Conservation (phyloP, 257 asterid genomes). For the Hygrophila difformis region DNA sequence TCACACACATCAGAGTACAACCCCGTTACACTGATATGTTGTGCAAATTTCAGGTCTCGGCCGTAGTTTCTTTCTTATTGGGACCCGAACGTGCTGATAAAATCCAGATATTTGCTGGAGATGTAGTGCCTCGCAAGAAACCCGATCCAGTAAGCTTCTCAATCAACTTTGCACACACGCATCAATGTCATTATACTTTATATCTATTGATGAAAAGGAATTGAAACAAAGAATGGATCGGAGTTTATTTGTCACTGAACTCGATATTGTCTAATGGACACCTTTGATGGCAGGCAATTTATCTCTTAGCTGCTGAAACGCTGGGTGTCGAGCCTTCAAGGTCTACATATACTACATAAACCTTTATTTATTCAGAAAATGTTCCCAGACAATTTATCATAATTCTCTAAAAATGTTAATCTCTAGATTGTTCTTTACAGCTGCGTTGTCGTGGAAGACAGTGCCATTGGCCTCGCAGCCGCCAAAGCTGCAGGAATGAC, state of each 20-base stretch:
- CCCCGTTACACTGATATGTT: no score
- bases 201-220: no score
- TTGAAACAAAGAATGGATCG: background rate
- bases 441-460: slow-evolving; percentile 93
- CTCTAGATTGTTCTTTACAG: slow-evolving; percentile 23
- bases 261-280: background rate
- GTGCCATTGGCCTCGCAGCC: slow-evolving; percentile 93
- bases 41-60: slow-evolving; percentile 56
- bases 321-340: slow-evolving; percentile 78
- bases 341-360: slow-evolving; percentile 23
- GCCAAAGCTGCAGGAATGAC: slow-evolving; percentile 97
- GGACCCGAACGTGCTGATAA: slow-evolving; percentile 79
- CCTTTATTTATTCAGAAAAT: background rate
- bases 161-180: slow-evolving; percentile 7
- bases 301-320: slow-evolving; percentile 78
- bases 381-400: background rate
- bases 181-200: no score
- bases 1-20: no score
- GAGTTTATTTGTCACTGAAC: no score
- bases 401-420: background rate
- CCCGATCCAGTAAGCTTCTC: slow-evolving; percentile 82
- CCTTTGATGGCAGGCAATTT: slow-evolving; percentile 68
- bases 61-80: slow-evolving; percentile 82
- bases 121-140: slow-evolving; percentile 93
- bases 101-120: slow-evolving; percentile 87